Percentiles rank a stretch among this genome's conserved stretches.
These are phyloP conservation scores for Lentinula detonsa DNA, from an alignment of 768 basidiomycete genomes.

Conservation along the genomic window DNA sequence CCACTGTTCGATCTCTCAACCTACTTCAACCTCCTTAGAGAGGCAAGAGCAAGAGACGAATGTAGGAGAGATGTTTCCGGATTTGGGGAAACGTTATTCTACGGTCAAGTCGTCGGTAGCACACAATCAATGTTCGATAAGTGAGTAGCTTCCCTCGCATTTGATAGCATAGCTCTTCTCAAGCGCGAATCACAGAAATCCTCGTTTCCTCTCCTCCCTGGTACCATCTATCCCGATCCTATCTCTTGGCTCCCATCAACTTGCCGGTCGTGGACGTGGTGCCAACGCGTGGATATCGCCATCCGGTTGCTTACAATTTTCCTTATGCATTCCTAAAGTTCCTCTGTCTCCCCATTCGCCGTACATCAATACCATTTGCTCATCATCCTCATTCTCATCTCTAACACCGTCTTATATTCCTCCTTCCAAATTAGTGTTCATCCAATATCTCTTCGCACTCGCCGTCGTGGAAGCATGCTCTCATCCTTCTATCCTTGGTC, in stretches of 20 bases:
- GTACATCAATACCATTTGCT: constrained; percentile 64
- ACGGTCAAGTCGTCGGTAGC: constrained; percentile 86
- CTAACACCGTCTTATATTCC: constrained; percentile 53
- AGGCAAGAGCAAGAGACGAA: constrained; percentile 20
- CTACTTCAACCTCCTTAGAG: constrained; percentile 54
- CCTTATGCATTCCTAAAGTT: constrained; percentile 36
- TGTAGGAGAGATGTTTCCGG: constrained; percentile 31
- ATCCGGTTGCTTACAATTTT: constrained; percentile 81
- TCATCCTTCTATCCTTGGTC: constrained; percentile 45
- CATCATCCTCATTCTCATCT: constrained; percentile 86
- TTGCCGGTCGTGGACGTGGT: constrained; percentile 85
- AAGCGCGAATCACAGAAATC: constrained; percentile 51
- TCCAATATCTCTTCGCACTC: constrained; percentile 89
- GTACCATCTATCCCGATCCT: constrained; percentile 59
- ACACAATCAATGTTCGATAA: constrained; percentile 94
- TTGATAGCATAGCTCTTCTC: neutral
- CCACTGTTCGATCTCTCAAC: constrained; percentile 66
- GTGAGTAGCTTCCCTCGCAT: constrained; percentile 38
- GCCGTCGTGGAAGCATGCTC: constrained; percentile 87
- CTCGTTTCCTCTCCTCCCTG: constrained; percentile 56
- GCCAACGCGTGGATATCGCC: constrained; percentile 92
- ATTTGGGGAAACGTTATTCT: constrained; percentile 74
- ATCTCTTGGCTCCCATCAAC: constrained; percentile 83
- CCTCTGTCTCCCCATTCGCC: neutral
- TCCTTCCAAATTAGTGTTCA: constrained; percentile 77